Conservation (phyloP, 2,329 filamentous ascomycete genomes). For the Myotisia sp. region DNA sequence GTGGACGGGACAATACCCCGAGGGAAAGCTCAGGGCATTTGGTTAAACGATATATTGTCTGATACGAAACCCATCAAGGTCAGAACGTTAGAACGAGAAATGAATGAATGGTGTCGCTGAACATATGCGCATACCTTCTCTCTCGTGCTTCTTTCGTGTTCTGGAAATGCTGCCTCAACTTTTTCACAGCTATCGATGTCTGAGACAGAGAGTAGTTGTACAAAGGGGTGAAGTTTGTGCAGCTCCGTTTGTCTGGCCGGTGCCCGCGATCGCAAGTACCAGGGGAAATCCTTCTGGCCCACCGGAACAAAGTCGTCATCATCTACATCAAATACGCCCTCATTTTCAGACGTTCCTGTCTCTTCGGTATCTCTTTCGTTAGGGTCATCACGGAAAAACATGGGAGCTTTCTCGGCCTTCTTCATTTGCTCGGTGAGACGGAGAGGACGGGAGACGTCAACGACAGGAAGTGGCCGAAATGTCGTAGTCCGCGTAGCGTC, state of each 20-base stretch:
- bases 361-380: conserved; percentile 12
- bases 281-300: conserved; percentile 28
- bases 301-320: conserved; percentile 31
- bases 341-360: conserved; percentile 17
- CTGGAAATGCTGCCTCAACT: conserved; percentile 47
- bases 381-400: conserved; percentile 3
- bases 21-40: conserved; percentile 62
- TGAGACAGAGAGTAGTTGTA: conserved; percentile 52
- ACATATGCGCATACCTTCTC: conserved; percentile 39
- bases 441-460: conserved; percentile 4
- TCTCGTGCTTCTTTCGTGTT: conserved; percentile 41
- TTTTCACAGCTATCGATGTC: conserved; percentile 40
- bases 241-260: conserved; percentile 19
- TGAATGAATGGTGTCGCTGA: background rate
- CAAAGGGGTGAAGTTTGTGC: conserved; percentile 55
- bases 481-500: conserved; percentile 1
- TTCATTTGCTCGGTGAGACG: no score
- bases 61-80: conserved; percentile 7
- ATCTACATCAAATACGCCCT: conserved; percentile 20
- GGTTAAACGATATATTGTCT: conserved; percentile 65
- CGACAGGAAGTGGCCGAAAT: background rate
- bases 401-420: background rate
- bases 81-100: background rate
- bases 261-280: conserved; percentile 29
- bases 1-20: conserved; percentile 58